phyloP scores from a whole-genome alignment of 1,284 basidiomycete genomes.

The Phlebopus sp. region DNA sequence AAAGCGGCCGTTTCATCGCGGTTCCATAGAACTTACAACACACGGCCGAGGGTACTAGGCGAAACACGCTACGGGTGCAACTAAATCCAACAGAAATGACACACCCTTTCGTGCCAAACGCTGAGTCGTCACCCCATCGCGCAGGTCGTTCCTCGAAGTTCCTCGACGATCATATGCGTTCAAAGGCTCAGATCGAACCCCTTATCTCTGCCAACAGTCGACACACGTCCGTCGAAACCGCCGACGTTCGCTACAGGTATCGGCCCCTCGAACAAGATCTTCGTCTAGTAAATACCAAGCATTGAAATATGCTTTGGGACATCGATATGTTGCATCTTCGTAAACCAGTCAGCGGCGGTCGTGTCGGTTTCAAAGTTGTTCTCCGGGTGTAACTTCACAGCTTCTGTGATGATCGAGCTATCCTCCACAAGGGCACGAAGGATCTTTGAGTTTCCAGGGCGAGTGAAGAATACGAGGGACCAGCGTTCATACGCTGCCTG shows the following conservation, averaged over 20 bases:
- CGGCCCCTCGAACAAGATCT: constrained; percentile 98
- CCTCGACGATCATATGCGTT: no score
- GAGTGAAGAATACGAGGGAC: constrained; percentile 62
- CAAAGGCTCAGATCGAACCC: no score
- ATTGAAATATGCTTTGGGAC: constrained; percentile 97
- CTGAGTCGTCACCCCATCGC: no score
- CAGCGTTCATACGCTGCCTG: constrained; percentile 49
- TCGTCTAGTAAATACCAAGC: constrained; percentile 98
- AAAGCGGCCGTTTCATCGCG: no score
- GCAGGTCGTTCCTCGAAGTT: no score
- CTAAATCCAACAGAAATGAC: no score
- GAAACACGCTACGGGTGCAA: no score
- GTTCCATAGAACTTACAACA: no score
- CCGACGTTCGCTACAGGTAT: constrained; percentile 96
- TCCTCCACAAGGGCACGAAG: constrained; percentile 49
- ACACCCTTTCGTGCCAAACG: no score
- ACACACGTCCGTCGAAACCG: constrained; percentile 93
- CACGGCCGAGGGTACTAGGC: no score
- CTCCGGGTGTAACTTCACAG: constrained; percentile 33
- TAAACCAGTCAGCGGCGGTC: constrained; percentile 49
- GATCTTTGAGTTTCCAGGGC: constrained; percentile 51
- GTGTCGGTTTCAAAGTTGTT: constrained; percentile 37
- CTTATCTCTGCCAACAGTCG: no score
- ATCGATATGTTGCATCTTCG: constrained; percentile 91
- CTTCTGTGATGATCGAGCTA: constrained; percentile 44